Evolutionary conservation across 1,139 yeast species (phyloP).

Genomic region (Pichia sp.): DNA sequence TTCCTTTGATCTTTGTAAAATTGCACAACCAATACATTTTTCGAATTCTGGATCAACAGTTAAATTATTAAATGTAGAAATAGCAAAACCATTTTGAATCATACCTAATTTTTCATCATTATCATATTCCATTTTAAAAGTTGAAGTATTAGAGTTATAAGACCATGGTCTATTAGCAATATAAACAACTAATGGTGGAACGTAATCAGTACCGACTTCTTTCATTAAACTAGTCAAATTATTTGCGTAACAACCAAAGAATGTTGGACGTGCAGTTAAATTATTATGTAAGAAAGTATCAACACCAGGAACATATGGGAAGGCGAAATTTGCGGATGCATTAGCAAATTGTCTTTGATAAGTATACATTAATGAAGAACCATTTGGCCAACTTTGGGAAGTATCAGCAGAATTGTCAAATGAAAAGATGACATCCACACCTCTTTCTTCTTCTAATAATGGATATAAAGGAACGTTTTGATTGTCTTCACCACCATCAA

Average conservation of each 20-base stretch:
- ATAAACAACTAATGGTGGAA: conserved; percentile 75
- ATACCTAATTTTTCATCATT: conserved; percentile 52
- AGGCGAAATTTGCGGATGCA: conserved; percentile 59
- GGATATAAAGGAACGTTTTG: conserved; percentile 81
- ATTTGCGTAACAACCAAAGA: conserved; percentile 77
- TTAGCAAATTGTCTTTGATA: conserved; percentile 54
- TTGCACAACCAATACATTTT: conserved; percentile 84
- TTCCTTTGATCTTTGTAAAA: conserved; percentile 76
- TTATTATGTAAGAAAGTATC: conserved; percentile 57
- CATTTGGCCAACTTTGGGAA: conserved; percentile 64
- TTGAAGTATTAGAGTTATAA: conserved; percentile 62
- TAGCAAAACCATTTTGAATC: conserved; percentile 77
- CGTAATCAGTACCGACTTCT: conserved; percentile 29
- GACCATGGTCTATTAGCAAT: conserved; percentile 73
- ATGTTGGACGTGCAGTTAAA: conserved; percentile 62
- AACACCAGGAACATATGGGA: conserved; percentile 83
- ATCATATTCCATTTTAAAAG: conserved; percentile 60
- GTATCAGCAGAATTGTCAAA: conserved; percentile 87
- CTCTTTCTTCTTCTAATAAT: conserved; percentile 60
- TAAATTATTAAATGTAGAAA: conserved; percentile 63
- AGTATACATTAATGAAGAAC: conserved; percentile 59
- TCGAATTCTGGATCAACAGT: conserved; percentile 71
- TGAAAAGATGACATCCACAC: conserved; percentile 75
- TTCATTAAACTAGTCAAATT: conserved; percentile 50
- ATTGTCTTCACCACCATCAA: conserved; percentile 86